A percentile compares a stretch with the other conserved stretches of the same genome.
Conservation (phyloP, 1,284 basidiomycete species). For the Ganoderma lucidum region DNA sequence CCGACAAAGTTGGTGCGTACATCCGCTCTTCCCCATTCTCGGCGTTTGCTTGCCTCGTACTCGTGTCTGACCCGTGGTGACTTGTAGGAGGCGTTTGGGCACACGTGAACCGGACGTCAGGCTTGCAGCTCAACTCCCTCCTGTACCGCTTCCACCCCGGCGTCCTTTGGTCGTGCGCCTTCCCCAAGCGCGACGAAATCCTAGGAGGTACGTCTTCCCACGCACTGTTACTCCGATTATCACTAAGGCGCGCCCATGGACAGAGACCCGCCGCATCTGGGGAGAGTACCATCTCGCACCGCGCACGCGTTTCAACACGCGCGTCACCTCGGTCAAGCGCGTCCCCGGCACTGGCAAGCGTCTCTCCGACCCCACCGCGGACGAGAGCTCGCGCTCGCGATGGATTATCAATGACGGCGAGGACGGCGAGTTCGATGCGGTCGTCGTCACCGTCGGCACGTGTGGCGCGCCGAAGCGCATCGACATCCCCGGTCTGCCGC, state of each 20-base stretch:
- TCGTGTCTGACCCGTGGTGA: slow-evolving; percentile 1
- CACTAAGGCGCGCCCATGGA: background rate
- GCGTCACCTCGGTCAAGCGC: slow-evolving; percentile 47
- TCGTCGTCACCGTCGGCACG: slow-evolving; percentile 19
- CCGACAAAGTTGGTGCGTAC: slow-evolving; percentile 33
- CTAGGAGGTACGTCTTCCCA: slow-evolving; percentile 46
- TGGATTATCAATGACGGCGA: slow-evolving; percentile 55
- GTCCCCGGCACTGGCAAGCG: slow-evolving; percentile 29
- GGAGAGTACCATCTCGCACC: slow-evolving; percentile 59
- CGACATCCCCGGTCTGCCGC: slow-evolving; percentile 55
- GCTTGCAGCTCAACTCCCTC: slow-evolving; percentile 67
- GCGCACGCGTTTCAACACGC: slow-evolving; percentile 58
- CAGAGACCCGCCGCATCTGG: slow-evolving; percentile 63
- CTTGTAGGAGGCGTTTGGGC: slow-evolving; percentile 65
- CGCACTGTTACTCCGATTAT: background rate
- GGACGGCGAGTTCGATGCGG: slow-evolving; percentile 23
- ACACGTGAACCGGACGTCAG: slow-evolving; percentile 65
- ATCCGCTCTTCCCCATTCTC: background rate
- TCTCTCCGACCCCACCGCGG: slow-evolving; percentile 37
- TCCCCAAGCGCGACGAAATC: slow-evolving; percentile 66
- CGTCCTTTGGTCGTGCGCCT: slow-evolving; percentile 52
- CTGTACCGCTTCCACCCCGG: slow-evolving; percentile 63
- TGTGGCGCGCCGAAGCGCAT: slow-evolving; percentile 46
- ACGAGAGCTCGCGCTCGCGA: slow-evolving; percentile 37
- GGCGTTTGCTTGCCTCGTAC: slow-evolving; percentile 28